Evolutionary conservation across 305 asterid genomes (phyloP).

Genomic region (Fraxinus latifolia): DNA sequence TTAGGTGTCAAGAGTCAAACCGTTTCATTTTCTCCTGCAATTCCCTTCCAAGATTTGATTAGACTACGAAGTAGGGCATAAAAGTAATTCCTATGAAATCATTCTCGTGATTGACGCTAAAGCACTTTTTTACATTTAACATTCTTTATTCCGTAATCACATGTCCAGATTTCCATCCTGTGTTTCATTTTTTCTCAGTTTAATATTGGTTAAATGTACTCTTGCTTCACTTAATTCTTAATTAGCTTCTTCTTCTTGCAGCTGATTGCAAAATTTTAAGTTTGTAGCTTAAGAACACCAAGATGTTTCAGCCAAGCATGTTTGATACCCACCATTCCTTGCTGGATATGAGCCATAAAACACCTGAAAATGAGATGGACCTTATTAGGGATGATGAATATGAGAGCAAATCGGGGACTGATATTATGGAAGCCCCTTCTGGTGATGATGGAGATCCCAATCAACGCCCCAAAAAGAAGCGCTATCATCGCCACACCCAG

Average conservation of each 20-base stretch:
- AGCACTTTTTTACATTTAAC: constrained; percentile 1
- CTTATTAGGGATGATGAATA: constrained; percentile 67
- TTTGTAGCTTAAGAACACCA: neutral
- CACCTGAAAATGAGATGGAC: constrained; percentile 69
- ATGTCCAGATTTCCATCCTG: neutral
- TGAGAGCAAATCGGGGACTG: constrained; percentile 77
- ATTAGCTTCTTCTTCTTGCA: neutral
- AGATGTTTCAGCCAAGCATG: constrained; percentile 90
- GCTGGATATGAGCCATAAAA: constrained; percentile 66
- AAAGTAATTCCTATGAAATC: constrained; percentile 4
- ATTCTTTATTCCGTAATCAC: constrained; percentile 21
- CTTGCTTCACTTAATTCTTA: neutral
- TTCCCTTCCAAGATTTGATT: constrained; percentile 26
- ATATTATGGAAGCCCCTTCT: constrained; percentile 72
- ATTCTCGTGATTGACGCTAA: neutral
- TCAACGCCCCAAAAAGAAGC: constrained; percentile 86
- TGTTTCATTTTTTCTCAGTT: neutral
- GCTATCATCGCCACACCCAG: constrained; percentile 92
- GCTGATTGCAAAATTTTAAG: constrained; percentile 18
- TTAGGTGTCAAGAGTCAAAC: constrained; percentile 9
- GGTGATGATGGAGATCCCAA: constrained; percentile 89
- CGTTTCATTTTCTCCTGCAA: constrained; percentile 6
- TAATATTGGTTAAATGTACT: neutral
- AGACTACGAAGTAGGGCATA: neutral
- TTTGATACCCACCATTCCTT: constrained; percentile 74